Evolutionary conservation across 192 early-diverging fungal genomes (phyloP).

Genomic region (Spinellus fusiger): DNA sequence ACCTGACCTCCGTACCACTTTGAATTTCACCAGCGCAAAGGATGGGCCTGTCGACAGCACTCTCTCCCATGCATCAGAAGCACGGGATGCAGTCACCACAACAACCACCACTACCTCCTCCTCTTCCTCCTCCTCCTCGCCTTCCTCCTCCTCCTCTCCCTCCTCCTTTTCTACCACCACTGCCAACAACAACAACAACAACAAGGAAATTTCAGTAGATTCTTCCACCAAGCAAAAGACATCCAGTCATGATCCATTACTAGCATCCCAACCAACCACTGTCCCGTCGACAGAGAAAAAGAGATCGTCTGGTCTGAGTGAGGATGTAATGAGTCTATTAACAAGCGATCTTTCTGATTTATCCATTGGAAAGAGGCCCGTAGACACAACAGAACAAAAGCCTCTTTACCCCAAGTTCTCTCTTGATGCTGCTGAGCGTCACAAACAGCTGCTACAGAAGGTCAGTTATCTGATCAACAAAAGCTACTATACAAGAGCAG

Average conservation of each 20-base stretch:
- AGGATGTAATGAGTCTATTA: not conserved
- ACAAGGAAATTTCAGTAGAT: too few relatives aligned
- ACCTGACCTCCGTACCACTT: not conserved
- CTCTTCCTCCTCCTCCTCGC: too few relatives aligned
- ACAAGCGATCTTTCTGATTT: slow-evolving; percentile 4
- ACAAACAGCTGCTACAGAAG: not conserved
- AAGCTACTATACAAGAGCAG: too few relatives aligned
- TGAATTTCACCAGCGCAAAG: not conserved
- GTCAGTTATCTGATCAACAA: not conserved
- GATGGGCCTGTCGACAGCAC: not conserved
- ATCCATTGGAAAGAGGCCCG: not conserved
- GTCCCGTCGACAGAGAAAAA: not conserved
- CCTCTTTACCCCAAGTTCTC: not conserved
- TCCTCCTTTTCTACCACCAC: too few relatives aligned
- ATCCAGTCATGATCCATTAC: too few relatives aligned
- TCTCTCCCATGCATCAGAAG: too few relatives aligned
- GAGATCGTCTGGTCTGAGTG: not conserved
- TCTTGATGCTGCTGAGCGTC: not conserved
- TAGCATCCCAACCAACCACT: too few relatives aligned
- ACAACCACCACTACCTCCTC: too few relatives aligned
- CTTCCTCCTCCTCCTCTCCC: too few relatives aligned
- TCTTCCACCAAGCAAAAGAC: too few relatives aligned
- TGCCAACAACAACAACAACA: too few relatives aligned
- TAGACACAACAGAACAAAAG: not conserved
- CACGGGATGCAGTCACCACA: too few relatives aligned